Evolutionary conservation across 257 asterid species (phyloP).

Genomic region (Capsicum pubescens): DNA sequence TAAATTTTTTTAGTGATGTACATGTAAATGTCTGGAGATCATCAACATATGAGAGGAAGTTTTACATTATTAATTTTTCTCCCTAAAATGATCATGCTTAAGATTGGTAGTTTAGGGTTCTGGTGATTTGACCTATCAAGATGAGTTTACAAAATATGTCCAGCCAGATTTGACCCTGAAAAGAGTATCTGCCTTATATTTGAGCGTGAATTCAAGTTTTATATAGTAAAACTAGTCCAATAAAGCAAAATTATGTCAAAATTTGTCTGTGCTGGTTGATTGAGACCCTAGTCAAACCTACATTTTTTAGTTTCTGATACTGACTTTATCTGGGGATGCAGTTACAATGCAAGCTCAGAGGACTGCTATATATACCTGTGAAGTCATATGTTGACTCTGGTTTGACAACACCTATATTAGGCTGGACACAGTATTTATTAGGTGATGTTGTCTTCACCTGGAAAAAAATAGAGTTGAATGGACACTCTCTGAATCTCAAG

Average conservation of each 20-base stretch:
- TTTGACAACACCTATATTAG: conserved; percentile 84
- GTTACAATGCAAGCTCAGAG: conserved; percentile 93
- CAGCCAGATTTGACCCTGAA: not conserved
- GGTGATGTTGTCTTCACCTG: conserved; percentile 97
- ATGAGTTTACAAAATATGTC: conserved; percentile 12
- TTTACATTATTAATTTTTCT: not conserved
- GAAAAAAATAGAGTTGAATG: conserved; percentile 24
- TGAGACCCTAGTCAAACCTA: not conserved
- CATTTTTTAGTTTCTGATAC: conserved; percentile 31
- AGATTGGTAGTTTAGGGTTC: not conserved
- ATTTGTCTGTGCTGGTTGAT: not conserved
- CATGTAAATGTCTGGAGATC: conserved; percentile 4
- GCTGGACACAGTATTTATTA: conserved; percentile 84
- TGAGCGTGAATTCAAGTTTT: not conserved
- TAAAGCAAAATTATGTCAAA: not conserved
- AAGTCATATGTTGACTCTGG: conserved; percentile 73
- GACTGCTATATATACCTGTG: conserved; percentile 62
- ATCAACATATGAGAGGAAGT: conserved; percentile 7
- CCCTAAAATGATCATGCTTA: conserved; percentile 16
- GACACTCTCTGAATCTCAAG: not conserved
- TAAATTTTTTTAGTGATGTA: not conserved
- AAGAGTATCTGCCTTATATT: not conserved
- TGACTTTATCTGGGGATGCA: conserved; percentile 40
- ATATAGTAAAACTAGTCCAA: not conserved
- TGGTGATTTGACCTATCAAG: conserved; percentile 22